Base-by-base conservation (phyloP, 768 basidiomycete species). In the Asterophora parasitica region DNA sequence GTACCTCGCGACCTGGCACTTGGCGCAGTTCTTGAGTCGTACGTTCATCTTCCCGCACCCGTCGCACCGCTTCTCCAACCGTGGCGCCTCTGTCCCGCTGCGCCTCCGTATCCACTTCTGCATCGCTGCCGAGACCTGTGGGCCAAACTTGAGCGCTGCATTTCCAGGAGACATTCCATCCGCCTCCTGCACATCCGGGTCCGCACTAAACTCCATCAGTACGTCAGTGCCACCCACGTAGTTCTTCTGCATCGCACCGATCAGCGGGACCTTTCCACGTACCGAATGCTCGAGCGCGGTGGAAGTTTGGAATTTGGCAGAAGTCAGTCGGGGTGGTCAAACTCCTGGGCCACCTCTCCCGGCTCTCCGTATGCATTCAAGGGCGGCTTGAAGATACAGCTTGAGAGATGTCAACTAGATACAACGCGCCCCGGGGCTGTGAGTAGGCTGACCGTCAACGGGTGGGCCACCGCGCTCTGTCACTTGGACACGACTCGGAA, bases 141-240 rank as follows among this genome's bases (percentile, higher is more conserved):
- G 68, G 1, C 79, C 79, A 27, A 58, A 68, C 5, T 50, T 13
- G 4, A 69, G 13, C 50, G 56, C 73, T 45, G 65, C 52, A 20
- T 52, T 49, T 6, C 56, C 53, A 0, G 72, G 70, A 0, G 67
- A 58, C 7, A 61, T 37, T 0, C 70, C 73, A 42, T 80, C 64
- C n/a, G 63, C 68, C 13, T 69, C 69, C n/a, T 48, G 20, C 9
- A 71, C 54, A 43, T 73, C 67, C 40, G 79, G 23, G 47, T 74
- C 68, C 7, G 78, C 79, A 8, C 69, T 73, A 34, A 66, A 67
- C 55, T 77, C 75, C 71, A 81, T 67, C 44, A 81, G 55, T 12
- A 76, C 40, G 26, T 79, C 70, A 16, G 79, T 62, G 8, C 63
- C 61, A 0, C 41, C 32, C 1, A 66, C 50, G 12, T 68, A 50